Conservation (phyloP, 352 stramenopile species). For the Pelagophyceae sp. region DNA sequence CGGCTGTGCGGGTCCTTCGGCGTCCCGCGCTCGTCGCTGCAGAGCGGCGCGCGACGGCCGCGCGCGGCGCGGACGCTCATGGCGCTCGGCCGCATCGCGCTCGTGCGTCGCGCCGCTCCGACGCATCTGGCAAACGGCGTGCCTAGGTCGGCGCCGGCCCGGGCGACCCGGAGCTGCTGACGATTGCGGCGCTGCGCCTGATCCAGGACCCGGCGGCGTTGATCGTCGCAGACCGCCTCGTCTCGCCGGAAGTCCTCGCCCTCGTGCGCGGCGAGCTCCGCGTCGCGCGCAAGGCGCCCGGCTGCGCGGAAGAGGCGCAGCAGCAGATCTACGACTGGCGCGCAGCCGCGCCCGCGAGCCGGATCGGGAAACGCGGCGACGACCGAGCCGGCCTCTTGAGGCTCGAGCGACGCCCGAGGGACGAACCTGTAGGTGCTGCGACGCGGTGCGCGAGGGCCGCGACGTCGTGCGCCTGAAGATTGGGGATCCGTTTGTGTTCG, state of each 20-base stretch:
- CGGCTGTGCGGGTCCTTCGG: too few relatives aligned
- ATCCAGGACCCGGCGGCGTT: slow-evolving; percentile 60
- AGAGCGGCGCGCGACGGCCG: too few relatives aligned
- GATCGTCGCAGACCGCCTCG: slow-evolving; percentile 83
- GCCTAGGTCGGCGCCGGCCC: slow-evolving; percentile 81
- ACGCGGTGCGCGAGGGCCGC: slow-evolving; percentile 69
- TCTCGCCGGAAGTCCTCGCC: slow-evolving; percentile 74
- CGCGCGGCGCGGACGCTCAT: neutral
- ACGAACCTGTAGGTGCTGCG: too few relatives aligned
- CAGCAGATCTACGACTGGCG: slow-evolving; percentile 83
- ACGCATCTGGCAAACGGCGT: too few relatives aligned
- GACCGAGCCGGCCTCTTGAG: too few relatives aligned
- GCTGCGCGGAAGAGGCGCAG: slow-evolving; percentile 78
- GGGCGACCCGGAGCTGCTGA: slow-evolving; percentile 86
- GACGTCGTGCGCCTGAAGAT: slow-evolving; percentile 91
- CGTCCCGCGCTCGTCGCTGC: too few relatives aligned
- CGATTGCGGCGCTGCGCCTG: slow-evolving; percentile 71
- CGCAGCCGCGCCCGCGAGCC: slow-evolving; percentile 31
- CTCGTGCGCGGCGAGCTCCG: slow-evolving; percentile 75
- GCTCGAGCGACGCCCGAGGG: too few relatives aligned
- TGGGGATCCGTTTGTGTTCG: slow-evolving; percentile 93
- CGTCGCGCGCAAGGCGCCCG: slow-evolving; percentile 82
- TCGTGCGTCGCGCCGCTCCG: too few relatives aligned
- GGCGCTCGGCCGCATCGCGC: slow-evolving; percentile 39
- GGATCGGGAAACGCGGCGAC: too few relatives aligned